Evolutionary conservation across 441 rosid species (phyloP).

Genomic region (Sinapis alba): DNA sequence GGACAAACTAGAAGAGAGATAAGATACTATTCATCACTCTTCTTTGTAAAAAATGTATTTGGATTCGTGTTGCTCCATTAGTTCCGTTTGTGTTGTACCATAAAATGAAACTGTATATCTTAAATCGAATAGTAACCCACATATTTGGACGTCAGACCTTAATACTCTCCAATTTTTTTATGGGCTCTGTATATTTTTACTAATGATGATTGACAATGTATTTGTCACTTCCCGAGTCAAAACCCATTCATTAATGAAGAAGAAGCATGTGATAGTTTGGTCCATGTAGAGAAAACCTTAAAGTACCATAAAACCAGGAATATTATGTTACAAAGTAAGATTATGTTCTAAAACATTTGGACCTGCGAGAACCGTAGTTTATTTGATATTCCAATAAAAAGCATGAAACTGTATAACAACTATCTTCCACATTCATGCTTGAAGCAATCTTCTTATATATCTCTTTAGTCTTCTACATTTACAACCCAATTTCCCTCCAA

Average conservation of each 20-base stretch:
- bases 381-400: background rate
- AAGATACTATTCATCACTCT: background rate
- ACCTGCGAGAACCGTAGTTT: background rate
- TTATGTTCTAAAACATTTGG: background rate
- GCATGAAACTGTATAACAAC: background rate
- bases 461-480: conserved; percentile 34
- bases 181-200: too few species aligned
- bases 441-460: conserved; percentile 15
- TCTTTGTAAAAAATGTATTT: conserved; percentile 13
- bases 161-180: too few species aligned
- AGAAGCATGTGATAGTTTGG: too few species aligned
- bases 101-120: too few species aligned
- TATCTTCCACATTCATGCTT: conserved; percentile 1
- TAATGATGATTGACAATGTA: too few species aligned
- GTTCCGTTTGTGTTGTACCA: background rate
- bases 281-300: too few species aligned
- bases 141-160: too few species aligned
- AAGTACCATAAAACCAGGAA: too few species aligned
- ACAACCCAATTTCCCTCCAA: conserved; percentile 35
- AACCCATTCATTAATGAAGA: too few species aligned
- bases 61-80: background rate
- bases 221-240: too few species aligned
- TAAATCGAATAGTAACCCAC: background rate
- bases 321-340: background rate
- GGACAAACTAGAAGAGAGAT: conserved; percentile 23